Evolutionary conservation across 2,329 filamentous ascomycete species (phyloP).

Genomic region (Arachnomyces sp.): DNA sequence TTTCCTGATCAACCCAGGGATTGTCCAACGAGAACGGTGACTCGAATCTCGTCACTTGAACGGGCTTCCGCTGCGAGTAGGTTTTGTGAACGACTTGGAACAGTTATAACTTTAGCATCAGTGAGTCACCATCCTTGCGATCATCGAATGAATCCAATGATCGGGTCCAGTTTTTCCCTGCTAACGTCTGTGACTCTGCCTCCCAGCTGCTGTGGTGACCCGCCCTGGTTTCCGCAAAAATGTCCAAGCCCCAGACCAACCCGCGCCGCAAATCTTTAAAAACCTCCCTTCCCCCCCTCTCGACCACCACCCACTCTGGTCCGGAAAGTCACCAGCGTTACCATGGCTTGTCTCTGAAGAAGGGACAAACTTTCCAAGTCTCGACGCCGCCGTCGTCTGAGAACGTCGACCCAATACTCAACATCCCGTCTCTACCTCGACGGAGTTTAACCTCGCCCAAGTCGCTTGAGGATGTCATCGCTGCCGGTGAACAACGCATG

Average conservation of each 20-base stretch:
- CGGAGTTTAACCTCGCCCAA: slow-evolving; percentile 56
- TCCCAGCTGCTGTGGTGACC: slow-evolving; percentile 9
- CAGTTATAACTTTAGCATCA: slow-evolving; percentile 8
- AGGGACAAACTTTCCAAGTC: slow-evolving; percentile 59
- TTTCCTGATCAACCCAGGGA: no score
- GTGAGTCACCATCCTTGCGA: slow-evolving; percentile 3
- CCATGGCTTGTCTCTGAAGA: slow-evolving; percentile 53
- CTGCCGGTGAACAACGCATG: slow-evolving; percentile 61
- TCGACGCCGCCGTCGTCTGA: slow-evolving; percentile 32
- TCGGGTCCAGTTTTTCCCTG: background rate
- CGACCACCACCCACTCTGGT: slow-evolving; percentile 11
- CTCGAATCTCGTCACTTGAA: background rate
- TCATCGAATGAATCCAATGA: background rate
- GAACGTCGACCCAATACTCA: slow-evolving; percentile 35
- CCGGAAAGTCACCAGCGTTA: slow-evolving; percentile 14
- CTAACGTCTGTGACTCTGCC: background rate
- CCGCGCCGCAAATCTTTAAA: slow-evolving; percentile 31
- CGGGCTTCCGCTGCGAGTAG: background rate
- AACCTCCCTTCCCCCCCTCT: slow-evolving; percentile 20
- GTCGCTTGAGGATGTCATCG: slow-evolving; percentile 61
- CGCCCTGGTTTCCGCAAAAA: slow-evolving; percentile 18
- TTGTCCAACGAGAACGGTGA: slow-evolving; percentile 1
- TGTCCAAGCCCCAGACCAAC: slow-evolving; percentile 23
- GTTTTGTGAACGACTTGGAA: slow-evolving; percentile 6
- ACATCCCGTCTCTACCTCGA: slow-evolving; percentile 46